Percentiles rank a stretch among this genome's conserved stretches.
Evolutionary conservation across 495 filamentous ascomycete genomes (phyloP).

Genomic region (Neurospora tetraspora): DNA sequence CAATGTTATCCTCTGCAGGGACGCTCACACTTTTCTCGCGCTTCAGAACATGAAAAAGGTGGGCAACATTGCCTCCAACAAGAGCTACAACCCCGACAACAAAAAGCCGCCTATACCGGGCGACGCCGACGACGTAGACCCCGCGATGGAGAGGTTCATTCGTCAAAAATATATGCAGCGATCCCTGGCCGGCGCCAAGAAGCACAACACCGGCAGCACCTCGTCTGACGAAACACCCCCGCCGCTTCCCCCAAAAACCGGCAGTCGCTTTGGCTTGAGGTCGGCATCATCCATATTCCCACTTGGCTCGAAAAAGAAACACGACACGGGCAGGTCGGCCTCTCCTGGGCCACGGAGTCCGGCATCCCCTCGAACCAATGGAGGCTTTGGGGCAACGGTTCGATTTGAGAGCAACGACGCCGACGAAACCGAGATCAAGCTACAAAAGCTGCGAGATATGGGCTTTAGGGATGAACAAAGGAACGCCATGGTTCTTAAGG

Average conservation of each 20-base stretch:
- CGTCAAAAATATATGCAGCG: constrained; percentile 77
- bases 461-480: constrained; percentile 79
- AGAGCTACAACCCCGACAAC: constrained; percentile 76
- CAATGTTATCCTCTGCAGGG: neutral
- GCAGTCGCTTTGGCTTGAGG: constrained; percentile 66
- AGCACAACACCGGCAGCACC: constrained; percentile 33
- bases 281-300: constrained; percentile 62
- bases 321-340: constrained; percentile 9
- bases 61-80: constrained; percentile 78
- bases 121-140: constrained; percentile 83
- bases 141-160: constrained; percentile 88
- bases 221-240: constrained; percentile 54
- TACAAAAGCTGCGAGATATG: constrained; percentile 77
- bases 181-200: constrained; percentile 23
- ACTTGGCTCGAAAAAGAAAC: constrained; percentile 31
- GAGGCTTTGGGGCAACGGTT: constrained; percentile 58
- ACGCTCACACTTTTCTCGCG: constrained; percentile 15
- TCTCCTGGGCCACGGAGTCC: constrained; percentile 20
- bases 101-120: constrained; percentile 71
- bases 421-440: constrained; percentile 53
- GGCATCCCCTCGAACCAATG: constrained; percentile 40
- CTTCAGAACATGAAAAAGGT: constrained; percentile 80
- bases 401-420: constrained; percentile 28
- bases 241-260: constrained; percentile 75
- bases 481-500: constrained; percentile 69